Evolutionary conservation across 306 rosid species (phyloP).

Genomic region (Abrus pulchellus): DNA sequence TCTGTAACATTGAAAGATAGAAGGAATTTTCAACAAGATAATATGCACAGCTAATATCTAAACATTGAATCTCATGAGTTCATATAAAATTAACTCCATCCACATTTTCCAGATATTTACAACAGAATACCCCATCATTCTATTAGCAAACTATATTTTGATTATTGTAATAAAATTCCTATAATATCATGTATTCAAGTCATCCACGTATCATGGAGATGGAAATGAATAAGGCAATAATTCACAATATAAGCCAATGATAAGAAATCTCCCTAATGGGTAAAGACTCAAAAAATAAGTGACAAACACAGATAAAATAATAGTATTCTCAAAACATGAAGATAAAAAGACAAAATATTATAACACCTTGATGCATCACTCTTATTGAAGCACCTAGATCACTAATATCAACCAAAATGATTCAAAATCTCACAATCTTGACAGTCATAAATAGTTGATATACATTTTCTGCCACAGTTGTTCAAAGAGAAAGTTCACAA

Average conservation of each 20-base stretch:
- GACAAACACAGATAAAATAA: neutral
- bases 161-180: neutral
- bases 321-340: slow-evolving; percentile 20
- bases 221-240: slow-evolving; percentile 30
- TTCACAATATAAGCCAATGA: slow-evolving; percentile 25
- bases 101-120: neutral
- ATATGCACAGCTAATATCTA: slow-evolving; percentile 30
- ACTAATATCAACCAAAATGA: neutral
- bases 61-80: slow-evolving; percentile 25
- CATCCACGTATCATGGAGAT: slow-evolving; percentile 10
- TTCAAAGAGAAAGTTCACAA: neutral
- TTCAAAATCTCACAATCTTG: neutral
- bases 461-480: neutral
- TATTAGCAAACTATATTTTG: neutral
- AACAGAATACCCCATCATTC: slow-evolving; percentile 21
- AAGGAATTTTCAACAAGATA: slow-evolving; percentile 27
- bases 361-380: slow-evolving; percentile 5
- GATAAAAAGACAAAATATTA: slow-evolving; percentile 6
- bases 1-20: slow-evolving; percentile 53
- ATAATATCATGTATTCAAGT: slow-evolving; percentile 1
- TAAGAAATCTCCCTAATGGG: slow-evolving; percentile 22
- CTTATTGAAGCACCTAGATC: slow-evolving; percentile 30
- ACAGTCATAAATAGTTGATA: slow-evolving; percentile 13
- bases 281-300: neutral
- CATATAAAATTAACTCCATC: slow-evolving; percentile 21